Conservation (phyloP, 257 asterid species). For the Solanum tarijense region DNA sequence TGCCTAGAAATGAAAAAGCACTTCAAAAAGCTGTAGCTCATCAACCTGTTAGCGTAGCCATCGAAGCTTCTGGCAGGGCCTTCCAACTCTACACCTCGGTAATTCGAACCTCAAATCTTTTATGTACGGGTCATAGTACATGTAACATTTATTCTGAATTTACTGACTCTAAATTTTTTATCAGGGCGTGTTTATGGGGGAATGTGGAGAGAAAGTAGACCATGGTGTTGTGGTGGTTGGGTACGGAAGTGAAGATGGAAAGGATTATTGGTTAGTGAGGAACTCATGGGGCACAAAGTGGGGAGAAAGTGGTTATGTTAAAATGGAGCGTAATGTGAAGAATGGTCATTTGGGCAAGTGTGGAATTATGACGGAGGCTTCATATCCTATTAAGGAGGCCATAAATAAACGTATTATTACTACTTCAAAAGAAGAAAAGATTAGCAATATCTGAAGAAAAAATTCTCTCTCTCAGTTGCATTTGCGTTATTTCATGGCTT, state of each 20-base stretch:
- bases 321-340: constrained; percentile 37
- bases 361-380: constrained; percentile 62
- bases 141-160: background rate
- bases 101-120: background rate
- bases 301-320: constrained; percentile 80
- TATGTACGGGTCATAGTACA: background rate
- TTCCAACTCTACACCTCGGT: constrained; percentile 64
- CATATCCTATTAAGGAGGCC: constrained; percentile 56
- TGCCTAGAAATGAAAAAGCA: constrained; percentile 53
- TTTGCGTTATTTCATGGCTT: background rate
- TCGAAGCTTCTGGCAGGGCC: constrained; percentile 77
- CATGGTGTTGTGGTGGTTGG: constrained; percentile 88
- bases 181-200: constrained; percentile 61
- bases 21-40: constrained; percentile 69
- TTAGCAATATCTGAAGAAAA: background rate
- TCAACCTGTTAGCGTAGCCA: constrained; percentile 82
- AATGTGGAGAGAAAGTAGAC: constrained; percentile 50
- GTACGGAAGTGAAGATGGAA: constrained; percentile 52
- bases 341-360: constrained; percentile 37
- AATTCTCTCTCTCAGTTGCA: background rate
- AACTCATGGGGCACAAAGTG: constrained; percentile 77
- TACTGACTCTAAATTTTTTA: background rate
- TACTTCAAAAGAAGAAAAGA: background rate
- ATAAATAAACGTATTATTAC: background rate
- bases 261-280: constrained; percentile 71